Percentiles rank a stretch among this genome's conserved stretches.
Conservation (phyloP, 225 moss, liverwort and hornwort genomes). For the Antitrichia curtipendula region DNA sequence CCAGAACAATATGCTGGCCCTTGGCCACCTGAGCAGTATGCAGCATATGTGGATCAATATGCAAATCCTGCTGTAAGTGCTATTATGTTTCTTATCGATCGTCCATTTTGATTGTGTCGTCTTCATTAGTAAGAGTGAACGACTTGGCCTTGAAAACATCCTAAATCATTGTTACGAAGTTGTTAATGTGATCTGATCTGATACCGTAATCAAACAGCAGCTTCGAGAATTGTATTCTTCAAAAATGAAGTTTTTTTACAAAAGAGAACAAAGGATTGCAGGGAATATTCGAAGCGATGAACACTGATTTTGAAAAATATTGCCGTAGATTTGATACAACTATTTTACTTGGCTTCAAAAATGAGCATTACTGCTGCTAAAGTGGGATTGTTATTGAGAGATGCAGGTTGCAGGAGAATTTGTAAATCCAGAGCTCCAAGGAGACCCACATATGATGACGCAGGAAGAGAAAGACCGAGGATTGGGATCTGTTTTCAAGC, state of each 20-base stretch:
- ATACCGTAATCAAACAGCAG: background rate
- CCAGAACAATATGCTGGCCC: slow-evolving; percentile 79
- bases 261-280: background rate
- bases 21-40: slow-evolving; percentile 93
- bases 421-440: slow-evolving; percentile 33
- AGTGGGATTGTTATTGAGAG: background rate
- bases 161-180: background rate
- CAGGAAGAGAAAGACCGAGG: slow-evolving; percentile 99
- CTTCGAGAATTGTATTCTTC: background rate
- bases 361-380: background rate
- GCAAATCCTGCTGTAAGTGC: slow-evolving; percentile 55
- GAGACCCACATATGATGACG: slow-evolving; percentile 88
- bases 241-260: no score
- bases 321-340: background rate
- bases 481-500: slow-evolving; percentile 96
- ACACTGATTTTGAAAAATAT: background rate
- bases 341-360: background rate
- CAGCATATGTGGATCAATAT: slow-evolving; percentile 44
- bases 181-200: background rate
- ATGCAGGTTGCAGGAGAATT: slow-evolving; percentile 42
- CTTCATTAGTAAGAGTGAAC: background rate
- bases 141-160: background rate
- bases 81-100: background rate
- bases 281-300: background rate
- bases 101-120: background rate